Evolutionary conservation across 441 rosid genomes (phyloP).

Genomic region (Aquilaria agallochum): DNA sequence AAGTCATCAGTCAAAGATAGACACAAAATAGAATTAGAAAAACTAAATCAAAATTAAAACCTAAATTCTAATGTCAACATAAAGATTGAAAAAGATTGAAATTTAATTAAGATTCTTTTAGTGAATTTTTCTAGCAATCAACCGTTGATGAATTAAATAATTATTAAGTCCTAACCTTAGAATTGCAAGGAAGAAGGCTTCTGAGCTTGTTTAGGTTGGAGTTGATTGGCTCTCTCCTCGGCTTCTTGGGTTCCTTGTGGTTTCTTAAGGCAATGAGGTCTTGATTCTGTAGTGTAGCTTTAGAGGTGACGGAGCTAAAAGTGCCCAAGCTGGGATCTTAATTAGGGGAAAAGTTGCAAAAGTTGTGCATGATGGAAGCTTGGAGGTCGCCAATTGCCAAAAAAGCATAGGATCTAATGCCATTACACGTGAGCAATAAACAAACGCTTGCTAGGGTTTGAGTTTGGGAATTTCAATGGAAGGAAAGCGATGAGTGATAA

Average conservation of each 20-base stretch:
- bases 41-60: background rate
- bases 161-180: conserved; percentile 46
- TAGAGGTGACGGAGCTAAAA: conserved; percentile 49
- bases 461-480: too few species aligned
- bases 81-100: too few species aligned
- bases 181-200: conserved; percentile 81
- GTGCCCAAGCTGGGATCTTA: conserved; percentile 43
- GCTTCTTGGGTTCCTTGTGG: conserved; percentile 92
- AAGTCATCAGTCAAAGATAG: too few species aligned
- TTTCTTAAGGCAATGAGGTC: conserved; percentile 81
- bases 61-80: too few species aligned
- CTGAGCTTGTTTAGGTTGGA: conserved; percentile 91
- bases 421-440: conserved; percentile 33
- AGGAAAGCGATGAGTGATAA: too few species aligned
- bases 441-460: too few species aligned
- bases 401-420: conserved; percentile 30
- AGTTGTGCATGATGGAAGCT: conserved; percentile 46
- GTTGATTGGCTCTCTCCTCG: conserved; percentile 83
- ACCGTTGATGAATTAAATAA: too few species aligned
- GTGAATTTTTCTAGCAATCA: too few species aligned
- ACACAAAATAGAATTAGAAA: too few species aligned
- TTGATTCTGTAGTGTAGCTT: conserved; percentile 66
- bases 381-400: conserved; percentile 19
- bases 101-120: too few species aligned
- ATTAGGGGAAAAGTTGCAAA: conserved; percentile 59